Conservation (phyloP, 176 grass and related monocot species). For the Saccharum officinarum region DNA sequence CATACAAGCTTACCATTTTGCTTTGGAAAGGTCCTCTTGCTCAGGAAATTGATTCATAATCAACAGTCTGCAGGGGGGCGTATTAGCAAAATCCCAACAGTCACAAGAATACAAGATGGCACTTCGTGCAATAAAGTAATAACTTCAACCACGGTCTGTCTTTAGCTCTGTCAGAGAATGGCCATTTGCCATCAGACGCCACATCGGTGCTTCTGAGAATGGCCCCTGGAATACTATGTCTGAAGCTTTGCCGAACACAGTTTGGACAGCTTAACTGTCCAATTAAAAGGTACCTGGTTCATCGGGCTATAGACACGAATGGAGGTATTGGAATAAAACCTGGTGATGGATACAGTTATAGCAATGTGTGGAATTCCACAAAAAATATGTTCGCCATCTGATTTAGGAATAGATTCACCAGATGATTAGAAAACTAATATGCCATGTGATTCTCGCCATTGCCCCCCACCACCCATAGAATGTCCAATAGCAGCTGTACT, state of each 20-base stretch:
- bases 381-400: conserved; percentile 56
- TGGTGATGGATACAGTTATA: conserved; percentile 16
- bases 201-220: conserved; percentile 60
- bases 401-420: conserved; percentile 44
- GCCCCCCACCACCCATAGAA: conserved; percentile 27
- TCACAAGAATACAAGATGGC: conserved; percentile 35
- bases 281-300: conserved; percentile 29
- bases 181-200: conserved; percentile 47
- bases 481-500: conserved; percentile 30
- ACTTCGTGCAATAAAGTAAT: conserved; percentile 43
- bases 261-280: conserved; percentile 38
- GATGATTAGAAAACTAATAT: conserved; percentile 68
- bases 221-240: conserved; percentile 40
- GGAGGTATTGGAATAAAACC: conserved; percentile 30
- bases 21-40: conserved; percentile 51
- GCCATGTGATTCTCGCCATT: conserved; percentile 52
- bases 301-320: conserved; percentile 22
- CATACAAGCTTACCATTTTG: conserved; percentile 47
- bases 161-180: conserved; percentile 29
- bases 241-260: conserved; percentile 36
- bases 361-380: conserved; percentile 21
- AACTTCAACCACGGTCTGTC: conserved; percentile 30
- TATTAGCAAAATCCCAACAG: conserved; percentile 31
- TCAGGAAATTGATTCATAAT: conserved; percentile 32
- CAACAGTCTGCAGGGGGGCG: conserved; percentile 33